These are phyloP conservation scores for Suillus decipiens DNA, from an alignment of 768 basidiomycete genomes.

Conservation along the genomic window DNA sequence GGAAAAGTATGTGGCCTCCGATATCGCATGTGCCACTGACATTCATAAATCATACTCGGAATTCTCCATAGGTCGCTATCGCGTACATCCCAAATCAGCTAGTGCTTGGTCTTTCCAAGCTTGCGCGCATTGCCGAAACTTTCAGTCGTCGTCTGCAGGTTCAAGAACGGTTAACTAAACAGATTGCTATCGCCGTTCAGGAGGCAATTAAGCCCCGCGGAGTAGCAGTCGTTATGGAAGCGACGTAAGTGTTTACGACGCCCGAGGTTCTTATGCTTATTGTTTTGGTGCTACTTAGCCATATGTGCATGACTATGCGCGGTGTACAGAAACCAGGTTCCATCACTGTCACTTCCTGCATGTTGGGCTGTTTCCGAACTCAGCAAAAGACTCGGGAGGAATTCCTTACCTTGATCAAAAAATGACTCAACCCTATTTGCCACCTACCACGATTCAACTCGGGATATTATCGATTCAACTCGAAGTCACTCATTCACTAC, in stretches of 20 bases:
- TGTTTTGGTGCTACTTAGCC: slow-evolving; percentile 46
- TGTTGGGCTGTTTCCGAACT: slow-evolving; percentile 98
- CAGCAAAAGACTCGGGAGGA: slow-evolving; percentile 99
- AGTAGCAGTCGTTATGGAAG: slow-evolving; percentile 99
- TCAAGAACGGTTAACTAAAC: slow-evolving; percentile 96
- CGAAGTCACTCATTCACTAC: slow-evolving; percentile 25
- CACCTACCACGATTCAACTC: slow-evolving; percentile 49
- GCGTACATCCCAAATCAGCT: slow-evolving; percentile 96
- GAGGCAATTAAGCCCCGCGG: slow-evolving; percentile 98
- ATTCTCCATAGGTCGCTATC: slow-evolving; percentile 78
- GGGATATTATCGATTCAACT: slow-evolving; percentile 37
- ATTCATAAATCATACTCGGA: slow-evolving; percentile 23
- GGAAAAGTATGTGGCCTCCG: slow-evolving; percentile 73
- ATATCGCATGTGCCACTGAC: slow-evolving; percentile 3
- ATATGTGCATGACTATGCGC: slow-evolving; percentile 99
- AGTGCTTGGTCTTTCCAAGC: slow-evolving; percentile 93
- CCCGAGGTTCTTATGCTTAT: slow-evolving; percentile 17
- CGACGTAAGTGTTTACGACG: slow-evolving; percentile 65
- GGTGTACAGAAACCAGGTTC: slow-evolving; percentile 99
- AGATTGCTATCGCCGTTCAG: slow-evolving; percentile 97
- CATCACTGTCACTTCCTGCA: slow-evolving; percentile 93
- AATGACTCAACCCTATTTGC: slow-evolving; percentile 18
- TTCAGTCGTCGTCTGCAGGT: slow-evolving; percentile 96
- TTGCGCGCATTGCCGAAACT: slow-evolving; percentile 96
- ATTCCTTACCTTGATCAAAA: slow-evolving; percentile 85